Conservation (phyloP, 2,329 filamentous ascomycete species). For the Davidsoniella neocaledoniae region DNA sequence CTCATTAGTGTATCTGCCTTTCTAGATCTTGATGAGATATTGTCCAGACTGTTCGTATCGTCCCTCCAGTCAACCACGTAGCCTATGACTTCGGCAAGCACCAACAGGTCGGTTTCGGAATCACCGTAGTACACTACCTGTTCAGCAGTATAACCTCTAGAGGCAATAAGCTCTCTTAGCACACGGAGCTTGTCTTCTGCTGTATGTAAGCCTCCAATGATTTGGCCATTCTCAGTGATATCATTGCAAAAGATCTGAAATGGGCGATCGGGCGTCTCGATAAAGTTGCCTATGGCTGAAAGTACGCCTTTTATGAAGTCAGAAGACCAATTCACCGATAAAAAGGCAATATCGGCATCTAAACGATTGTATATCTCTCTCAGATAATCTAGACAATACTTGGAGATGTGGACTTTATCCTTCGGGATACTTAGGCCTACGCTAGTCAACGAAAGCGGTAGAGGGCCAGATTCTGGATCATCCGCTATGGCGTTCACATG, state of each 20-base stretch:
- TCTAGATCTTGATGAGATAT: too few relatives aligned
- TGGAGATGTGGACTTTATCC: too few relatives aligned
- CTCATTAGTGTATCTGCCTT: too few relatives aligned
- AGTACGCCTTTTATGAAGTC: slow-evolving; percentile 31
- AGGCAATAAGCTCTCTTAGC: slow-evolving; percentile 19
- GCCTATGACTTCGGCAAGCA: slow-evolving; percentile 28
- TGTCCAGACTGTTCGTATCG: too few relatives aligned
- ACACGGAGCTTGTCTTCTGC: slow-evolving; percentile 30
- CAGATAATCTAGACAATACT: too few relatives aligned
- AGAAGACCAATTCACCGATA: slow-evolving; percentile 36
- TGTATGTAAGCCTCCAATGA: slow-evolving; percentile 25
- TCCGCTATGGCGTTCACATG: slow-evolving; percentile 12
- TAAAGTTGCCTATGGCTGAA: slow-evolving; percentile 14
- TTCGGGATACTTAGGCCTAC: slow-evolving; percentile 15
- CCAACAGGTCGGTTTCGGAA: slow-evolving; percentile 39
- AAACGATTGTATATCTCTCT: neutral
- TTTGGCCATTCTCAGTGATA: slow-evolving; percentile 21
- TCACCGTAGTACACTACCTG: slow-evolving; percentile 39
- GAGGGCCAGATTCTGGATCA: slow-evolving; percentile 15
- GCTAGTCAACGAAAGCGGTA: slow-evolving; percentile 21
- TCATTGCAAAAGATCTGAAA: slow-evolving; percentile 27
- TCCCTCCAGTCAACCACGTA: slow-evolving; percentile 24
- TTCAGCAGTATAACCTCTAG: slow-evolving; percentile 12
- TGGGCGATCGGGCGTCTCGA: too few relatives aligned
- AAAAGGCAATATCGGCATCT: slow-evolving; percentile 20